Conservation (phyloP, 2,329 filamentous ascomycete species). For the Juglanconis oblonga region DNA sequence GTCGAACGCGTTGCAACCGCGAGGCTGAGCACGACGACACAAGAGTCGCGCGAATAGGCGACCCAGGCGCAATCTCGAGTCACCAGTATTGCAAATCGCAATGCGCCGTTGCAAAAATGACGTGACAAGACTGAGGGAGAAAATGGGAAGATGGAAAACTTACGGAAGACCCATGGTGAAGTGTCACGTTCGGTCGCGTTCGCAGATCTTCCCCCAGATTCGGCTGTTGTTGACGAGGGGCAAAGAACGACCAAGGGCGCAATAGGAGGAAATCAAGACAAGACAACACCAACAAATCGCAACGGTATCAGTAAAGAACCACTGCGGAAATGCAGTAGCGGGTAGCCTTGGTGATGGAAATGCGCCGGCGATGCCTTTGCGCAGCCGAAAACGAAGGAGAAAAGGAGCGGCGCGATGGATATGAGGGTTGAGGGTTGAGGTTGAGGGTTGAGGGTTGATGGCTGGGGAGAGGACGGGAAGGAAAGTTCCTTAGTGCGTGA, state of each 20-base stretch:
- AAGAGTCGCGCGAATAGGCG: neutral
- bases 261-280: neutral
- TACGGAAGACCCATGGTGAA: constrained; percentile 18
- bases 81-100: neutral
- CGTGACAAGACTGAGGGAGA: neutral
- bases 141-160: neutral
- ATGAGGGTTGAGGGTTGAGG: constrained; percentile 6
- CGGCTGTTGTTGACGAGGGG: constrained; percentile 10
- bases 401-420: constrained; percentile 10
- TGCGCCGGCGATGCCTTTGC: neutral
- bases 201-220: neutral
- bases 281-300: constrained; percentile 6
- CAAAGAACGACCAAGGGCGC: neutral
- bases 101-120: neutral
- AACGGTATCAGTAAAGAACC: neutral
- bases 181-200: neutral
- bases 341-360: neutral
- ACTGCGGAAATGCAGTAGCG: neutral
- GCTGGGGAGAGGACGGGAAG: neutral
- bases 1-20: neutral
- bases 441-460: constrained; percentile 7
- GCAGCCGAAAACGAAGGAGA: neutral
- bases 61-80: neutral
- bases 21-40: neutral
- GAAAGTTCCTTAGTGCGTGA: neutral